phyloP scores from a whole-genome alignment of 2,329 filamentous ascomycete species.

The Beauveria australis region DNA sequence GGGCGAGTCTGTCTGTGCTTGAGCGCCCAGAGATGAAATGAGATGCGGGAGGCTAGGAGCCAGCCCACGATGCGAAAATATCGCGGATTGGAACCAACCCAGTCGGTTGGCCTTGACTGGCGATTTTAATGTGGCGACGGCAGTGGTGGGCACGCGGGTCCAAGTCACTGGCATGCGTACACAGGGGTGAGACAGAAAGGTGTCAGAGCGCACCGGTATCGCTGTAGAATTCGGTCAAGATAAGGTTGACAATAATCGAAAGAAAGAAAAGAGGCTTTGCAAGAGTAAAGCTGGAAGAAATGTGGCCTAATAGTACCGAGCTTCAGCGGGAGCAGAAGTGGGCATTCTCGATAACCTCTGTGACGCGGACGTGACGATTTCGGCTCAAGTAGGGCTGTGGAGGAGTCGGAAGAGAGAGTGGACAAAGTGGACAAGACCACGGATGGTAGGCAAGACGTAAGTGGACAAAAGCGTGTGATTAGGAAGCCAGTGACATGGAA shows the following conservation, averaged over 20 bases:
- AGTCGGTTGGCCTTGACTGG: neutral
- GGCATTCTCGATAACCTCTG: neutral
- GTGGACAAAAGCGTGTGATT: neutral
- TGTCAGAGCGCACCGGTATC: neutral
- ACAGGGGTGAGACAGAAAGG: neutral
- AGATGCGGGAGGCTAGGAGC: neutral
- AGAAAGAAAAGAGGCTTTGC: neutral
- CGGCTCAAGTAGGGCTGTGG: neutral
- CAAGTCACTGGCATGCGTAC: neutral
- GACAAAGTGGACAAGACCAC: neutral
- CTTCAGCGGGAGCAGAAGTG: neutral
- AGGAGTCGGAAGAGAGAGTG: neutral
- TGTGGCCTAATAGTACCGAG: neutral
- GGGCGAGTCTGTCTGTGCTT: neutral
- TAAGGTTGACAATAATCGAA: neutral
- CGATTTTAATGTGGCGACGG: neutral
- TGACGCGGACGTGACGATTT: neutral
- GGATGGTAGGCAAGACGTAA: neutral
- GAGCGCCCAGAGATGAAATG: neutral
- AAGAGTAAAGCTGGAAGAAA: neutral
- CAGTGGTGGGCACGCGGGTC: constrained; percentile 1
- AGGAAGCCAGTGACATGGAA: neutral
- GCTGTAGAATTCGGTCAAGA: neutral
- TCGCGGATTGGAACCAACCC: neutral
- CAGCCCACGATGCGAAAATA: neutral